These are phyloP conservation scores for Leccinum subtestaceum DNA, from an alignment of 768 basidiomycete genomes.

Conservation along the genomic window DNA sequence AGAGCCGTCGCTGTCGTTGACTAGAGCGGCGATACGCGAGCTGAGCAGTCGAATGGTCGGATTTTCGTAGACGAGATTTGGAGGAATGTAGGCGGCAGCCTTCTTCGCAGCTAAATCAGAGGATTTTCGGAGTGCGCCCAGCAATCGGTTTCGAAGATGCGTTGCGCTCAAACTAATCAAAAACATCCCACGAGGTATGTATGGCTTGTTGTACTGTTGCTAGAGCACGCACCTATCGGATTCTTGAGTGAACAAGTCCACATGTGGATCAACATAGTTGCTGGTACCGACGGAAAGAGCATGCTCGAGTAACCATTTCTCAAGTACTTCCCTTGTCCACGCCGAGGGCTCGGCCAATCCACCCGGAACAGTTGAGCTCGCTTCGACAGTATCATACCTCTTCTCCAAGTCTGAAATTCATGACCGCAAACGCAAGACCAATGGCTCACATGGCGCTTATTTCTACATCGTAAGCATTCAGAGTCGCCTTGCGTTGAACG, in stretches of 20 bases:
- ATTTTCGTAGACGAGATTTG: slow-evolving; percentile 36
- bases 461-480: slow-evolving; percentile 41
- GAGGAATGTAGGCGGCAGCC: slow-evolving; percentile 24
- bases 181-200: no score
- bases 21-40: slow-evolving; percentile 15
- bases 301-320: slow-evolving; percentile 30
- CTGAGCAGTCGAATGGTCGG: slow-evolving; percentile 41
- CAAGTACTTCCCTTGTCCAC: slow-evolving; percentile 24
- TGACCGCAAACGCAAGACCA: neutral
- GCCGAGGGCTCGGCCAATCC: slow-evolving; percentile 21
- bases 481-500: slow-evolving; percentile 37
- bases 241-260: slow-evolving; percentile 34
- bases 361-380: slow-evolving; percentile 16
- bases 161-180: slow-evolving; percentile 30
- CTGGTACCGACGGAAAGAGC: slow-evolving; percentile 11
- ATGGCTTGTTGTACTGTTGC: neutral
- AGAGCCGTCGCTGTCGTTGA: neutral
- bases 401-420: neutral
- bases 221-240: slow-evolving; percentile 34
- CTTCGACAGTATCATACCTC: slow-evolving; percentile 35
- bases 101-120: slow-evolving; percentile 27
- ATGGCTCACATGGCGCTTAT: slow-evolving; percentile 45
- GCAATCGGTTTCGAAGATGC: slow-evolving; percentile 23
- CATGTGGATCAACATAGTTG: slow-evolving; percentile 1
- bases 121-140: slow-evolving; percentile 30